Conservation (phyloP, 495 filamentous ascomycete species). For the Antarctomyces pellizariae region DNA sequence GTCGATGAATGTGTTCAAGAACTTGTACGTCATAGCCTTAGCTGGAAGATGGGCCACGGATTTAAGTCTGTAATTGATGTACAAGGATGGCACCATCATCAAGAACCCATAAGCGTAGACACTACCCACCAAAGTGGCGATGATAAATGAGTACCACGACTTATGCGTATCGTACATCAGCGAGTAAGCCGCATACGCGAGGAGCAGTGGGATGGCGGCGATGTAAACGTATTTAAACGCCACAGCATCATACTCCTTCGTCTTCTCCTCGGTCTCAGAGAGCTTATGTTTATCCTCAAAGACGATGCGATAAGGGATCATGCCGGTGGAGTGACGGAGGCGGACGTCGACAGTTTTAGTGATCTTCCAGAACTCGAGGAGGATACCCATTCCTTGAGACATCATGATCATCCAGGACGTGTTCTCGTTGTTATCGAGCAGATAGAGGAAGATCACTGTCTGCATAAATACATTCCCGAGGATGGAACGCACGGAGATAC, state of each 20-base stretch:
- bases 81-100: constrained; percentile 95
- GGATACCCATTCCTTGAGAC: constrained; percentile 67
- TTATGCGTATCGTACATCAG: constrained; percentile 89
- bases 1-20: constrained; percentile 52
- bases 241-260: constrained; percentile 92
- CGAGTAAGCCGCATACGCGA: constrained; percentile 76
- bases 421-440: constrained; percentile 93
- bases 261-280: constrained; percentile 86
- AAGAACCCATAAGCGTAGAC: constrained; percentile 97
- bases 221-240: constrained; percentile 94
- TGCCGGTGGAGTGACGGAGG: constrained; percentile 40
- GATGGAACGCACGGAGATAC: constrained; percentile 86
- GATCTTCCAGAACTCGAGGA: constrained; percentile 94
- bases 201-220: constrained; percentile 64
- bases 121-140: constrained; percentile 75
- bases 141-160: constrained; percentile 88
- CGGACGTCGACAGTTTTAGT: constrained; percentile 92
- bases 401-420: constrained; percentile 98
- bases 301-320: constrained; percentile 59
- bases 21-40: constrained; percentile 93
- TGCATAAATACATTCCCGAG: constrained; percentile 98
- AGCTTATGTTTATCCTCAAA: constrained; percentile 97
- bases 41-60: constrained; percentile 92
- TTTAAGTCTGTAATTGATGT: constrained; percentile 97
- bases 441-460: constrained; percentile 81